Base-by-base conservation (phyloP, 2,329 filamentous ascomycete species). In the Beauveria varroae region DNA sequence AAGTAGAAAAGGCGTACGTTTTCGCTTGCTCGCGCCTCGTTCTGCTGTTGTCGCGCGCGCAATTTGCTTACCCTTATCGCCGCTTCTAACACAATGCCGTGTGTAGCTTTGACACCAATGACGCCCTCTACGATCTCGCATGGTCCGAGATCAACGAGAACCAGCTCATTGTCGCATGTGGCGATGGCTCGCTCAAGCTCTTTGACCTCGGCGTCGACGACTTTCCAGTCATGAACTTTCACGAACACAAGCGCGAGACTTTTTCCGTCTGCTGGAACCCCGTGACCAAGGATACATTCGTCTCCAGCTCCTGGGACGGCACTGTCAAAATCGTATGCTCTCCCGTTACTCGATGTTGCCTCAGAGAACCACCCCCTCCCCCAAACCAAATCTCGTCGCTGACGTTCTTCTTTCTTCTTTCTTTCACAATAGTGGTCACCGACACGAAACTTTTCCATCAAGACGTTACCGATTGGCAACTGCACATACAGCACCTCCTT, bases 91-190 rank as follows among this genome's bases (percentile, higher is more conserved):
- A 22, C 41, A 18, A 14, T 14, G 28, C 20, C 46, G 24, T 2
- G 24, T 24, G 20, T 67, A 93, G 90, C 71, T 99, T 93, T 78
- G 93, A 97, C 71, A 99, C 95, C 12, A 96, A 98, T 78, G 95
- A 99, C 74, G 90, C 93, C 50, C 88, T 98, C 65, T 99, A 96
- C 75, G 95, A 99, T 76, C 81, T 95, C 58, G 85, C 93, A 28
- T 98, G 95, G 92, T 96, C 92, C 20, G 95, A 99, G 78, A 85
- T 91, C 67, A 93, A 99, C 78, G 93, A 97, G 78, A 96, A 95
- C 75, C 95, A 99, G 77, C 79, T 97, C 57, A 83, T 96, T 22
- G 88, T 89, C 1, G 93, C 92, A 0, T 93, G 90, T 67, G 95
- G 95, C 65, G 95, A 99, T 76, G 95, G 95, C 60, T 93, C 90